Evolutionary conservation across 352 stramenopile genomes (phyloP).

Genomic region (Globisporangium spiculum): DNA sequence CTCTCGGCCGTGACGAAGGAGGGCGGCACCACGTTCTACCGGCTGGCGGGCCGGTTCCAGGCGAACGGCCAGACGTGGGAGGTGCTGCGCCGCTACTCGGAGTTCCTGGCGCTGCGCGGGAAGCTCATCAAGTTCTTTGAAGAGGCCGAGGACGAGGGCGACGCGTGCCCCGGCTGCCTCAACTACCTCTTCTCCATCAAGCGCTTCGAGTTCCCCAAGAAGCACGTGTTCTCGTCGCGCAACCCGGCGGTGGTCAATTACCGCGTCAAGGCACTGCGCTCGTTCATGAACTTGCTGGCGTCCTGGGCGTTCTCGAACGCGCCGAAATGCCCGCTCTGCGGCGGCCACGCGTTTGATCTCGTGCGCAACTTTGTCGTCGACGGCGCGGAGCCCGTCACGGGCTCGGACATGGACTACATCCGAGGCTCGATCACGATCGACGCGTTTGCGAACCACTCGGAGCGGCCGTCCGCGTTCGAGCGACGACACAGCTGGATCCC

Average conservation of each 20-base stretch:
- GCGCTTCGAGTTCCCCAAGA: constrained; percentile 84
- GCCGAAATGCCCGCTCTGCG: constrained; percentile 83
- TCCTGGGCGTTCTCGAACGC: constrained; percentile 81
- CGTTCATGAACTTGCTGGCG: constrained; percentile 80
- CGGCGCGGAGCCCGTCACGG: constrained; percentile 40
- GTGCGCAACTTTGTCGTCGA: constrained; percentile 81
- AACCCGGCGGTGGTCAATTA: constrained; percentile 83
- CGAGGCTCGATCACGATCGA: constrained; percentile 58
- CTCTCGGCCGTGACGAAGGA: constrained; percentile 45
- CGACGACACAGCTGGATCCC: constrained; percentile 58
- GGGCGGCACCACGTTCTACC: constrained; percentile 64
- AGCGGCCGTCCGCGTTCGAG: constrained; percentile 23
- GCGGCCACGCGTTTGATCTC: constrained; percentile 75
- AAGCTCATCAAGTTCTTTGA: constrained; percentile 81
- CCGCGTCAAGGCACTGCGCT: constrained; percentile 74
- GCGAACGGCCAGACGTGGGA: constrained; percentile 72
- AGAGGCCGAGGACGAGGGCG: constrained; percentile 50
- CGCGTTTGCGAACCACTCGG: constrained; percentile 40
- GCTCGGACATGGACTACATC: constrained; percentile 68
- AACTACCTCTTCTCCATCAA: constrained; percentile 80
- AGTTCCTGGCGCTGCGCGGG: constrained; percentile 75
- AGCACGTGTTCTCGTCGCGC: constrained; percentile 79
- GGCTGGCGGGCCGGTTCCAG: constrained; percentile 63
- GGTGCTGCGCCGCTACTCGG: constrained; percentile 81
- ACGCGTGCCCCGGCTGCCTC: constrained; percentile 75